These are phyloP conservation scores for Solidago caesia DNA, from an alignment of 129 eudicot species.

Conservation along the genomic window DNA sequence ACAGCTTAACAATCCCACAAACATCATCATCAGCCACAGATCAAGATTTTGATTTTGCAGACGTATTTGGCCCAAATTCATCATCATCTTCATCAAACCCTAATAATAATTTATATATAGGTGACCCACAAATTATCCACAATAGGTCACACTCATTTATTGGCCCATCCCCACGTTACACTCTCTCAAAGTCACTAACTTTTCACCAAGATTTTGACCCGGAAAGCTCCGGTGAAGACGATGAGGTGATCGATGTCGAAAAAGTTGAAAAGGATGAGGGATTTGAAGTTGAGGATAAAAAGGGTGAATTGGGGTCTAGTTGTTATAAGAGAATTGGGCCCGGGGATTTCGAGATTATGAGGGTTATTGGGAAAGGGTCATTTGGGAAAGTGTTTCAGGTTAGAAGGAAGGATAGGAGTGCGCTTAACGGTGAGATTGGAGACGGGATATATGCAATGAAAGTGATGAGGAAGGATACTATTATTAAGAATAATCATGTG, in stretches of 20 bases:
- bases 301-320: slow-evolving; percentile 15
- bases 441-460: slow-evolving; percentile 94
- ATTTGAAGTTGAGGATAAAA: slow-evolving; percentile 17
- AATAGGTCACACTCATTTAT: slow-evolving; percentile 89
- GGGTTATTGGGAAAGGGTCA: slow-evolving; percentile 83
- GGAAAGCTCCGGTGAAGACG: slow-evolving; percentile 35
- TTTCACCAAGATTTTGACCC: slow-evolving; percentile 45
- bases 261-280: slow-evolving; percentile 8
- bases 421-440: slow-evolving; percentile 40
- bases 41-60: slow-evolving; percentile 73
- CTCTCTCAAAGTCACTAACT: slow-evolving; percentile 57
- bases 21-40: slow-evolving; percentile 43
- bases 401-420: slow-evolving; percentile 49
- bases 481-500: slow-evolving; percentile 91
- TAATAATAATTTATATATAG: slow-evolving; percentile 36
- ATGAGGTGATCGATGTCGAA: slow-evolving; percentile 19
- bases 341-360: slow-evolving; percentile 78
- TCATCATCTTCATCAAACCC: slow-evolving; percentile 21
- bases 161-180: slow-evolving; percentile 87
- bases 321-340: slow-evolving; percentile 49
- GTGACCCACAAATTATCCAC: slow-evolving; percentile 67
- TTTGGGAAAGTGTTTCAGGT: slow-evolving; percentile 95
- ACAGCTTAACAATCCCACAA: slow-evolving; percentile 62
- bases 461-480: slow-evolving; percentile 87
- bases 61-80: slow-evolving; percentile 58